phyloP scores from a whole-genome alignment of 2,329 filamentous ascomycete species.

The Canariomyces notabilis region DNA sequence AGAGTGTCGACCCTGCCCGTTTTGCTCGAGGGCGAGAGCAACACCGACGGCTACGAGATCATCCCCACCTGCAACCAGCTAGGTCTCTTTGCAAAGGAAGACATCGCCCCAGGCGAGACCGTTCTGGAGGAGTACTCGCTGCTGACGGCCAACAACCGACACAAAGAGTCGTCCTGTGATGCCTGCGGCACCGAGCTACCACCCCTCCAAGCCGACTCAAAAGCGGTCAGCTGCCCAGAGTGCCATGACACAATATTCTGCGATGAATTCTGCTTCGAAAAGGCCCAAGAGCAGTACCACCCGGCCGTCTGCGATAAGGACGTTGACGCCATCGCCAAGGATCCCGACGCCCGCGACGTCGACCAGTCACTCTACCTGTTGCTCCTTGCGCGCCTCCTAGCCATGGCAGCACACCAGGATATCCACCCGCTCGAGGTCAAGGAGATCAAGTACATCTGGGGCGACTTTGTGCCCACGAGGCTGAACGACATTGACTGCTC shows the following conservation, averaged over 20 bases:
- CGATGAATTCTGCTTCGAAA: constrained; percentile 52
- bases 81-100: constrained; percentile 80
- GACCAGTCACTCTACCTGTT: constrained; percentile 59
- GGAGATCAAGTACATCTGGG: constrained; percentile 65
- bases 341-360: constrained; percentile 54
- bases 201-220: constrained; percentile 44
- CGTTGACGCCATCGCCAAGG: constrained; percentile 60
- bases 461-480: constrained; percentile 54
- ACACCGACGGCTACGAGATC: constrained; percentile 43
- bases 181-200: constrained; percentile 76
- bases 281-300: constrained; percentile 57
- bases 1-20: constrained; percentile 70
- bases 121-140: constrained; percentile 80
- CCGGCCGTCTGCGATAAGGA: constrained; percentile 63
- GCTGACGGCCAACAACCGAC: constrained; percentile 80
- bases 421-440: constrained; percentile 58
- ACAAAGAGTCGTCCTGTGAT: constrained; percentile 84
- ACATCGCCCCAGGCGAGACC: constrained; percentile 69
- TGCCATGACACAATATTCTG: constrained; percentile 65
- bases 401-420: constrained; percentile 58
- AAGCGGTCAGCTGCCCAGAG: constrained; percentile 52
- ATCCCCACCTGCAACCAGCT: constrained; percentile 67
- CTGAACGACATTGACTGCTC: constrained; percentile 51
- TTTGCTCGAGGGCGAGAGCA: constrained; percentile 53
- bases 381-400: constrained; percentile 56